Conservation (phyloP, 2,329 filamentous ascomycete genomes). For the Amphichorda felina region DNA sequence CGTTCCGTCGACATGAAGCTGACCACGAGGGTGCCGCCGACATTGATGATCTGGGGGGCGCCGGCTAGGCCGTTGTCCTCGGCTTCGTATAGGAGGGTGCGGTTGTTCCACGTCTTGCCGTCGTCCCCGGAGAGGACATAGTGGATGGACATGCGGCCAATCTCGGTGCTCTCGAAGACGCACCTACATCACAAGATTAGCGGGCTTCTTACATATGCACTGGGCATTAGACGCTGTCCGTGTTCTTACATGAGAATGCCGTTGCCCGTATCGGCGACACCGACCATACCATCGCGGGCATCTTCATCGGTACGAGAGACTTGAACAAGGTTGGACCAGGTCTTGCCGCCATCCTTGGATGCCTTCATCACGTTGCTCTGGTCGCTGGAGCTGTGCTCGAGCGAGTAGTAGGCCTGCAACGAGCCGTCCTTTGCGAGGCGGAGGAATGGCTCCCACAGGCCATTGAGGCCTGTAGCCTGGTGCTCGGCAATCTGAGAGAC, state of each 20-base stretch:
- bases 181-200: too few species aligned
- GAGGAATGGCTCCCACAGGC: conserved; percentile 34
- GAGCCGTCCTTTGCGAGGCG: conserved; percentile 22
- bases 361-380: not conserved
- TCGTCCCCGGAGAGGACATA: conserved; percentile 25
- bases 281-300: not conserved
- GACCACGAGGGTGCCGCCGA: conserved; percentile 26
- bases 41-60: conserved; percentile 28
- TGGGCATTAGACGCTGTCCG: too few species aligned
- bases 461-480: conserved; percentile 12
- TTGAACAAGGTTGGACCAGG: conserved; percentile 8
- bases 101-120: conserved; percentile 25
- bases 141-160: conserved; percentile 19
- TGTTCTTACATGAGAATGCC: not conserved
- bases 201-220: too few species aligned
- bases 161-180: conserved; percentile 28
- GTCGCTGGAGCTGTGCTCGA: not conserved
- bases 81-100: conserved; percentile 23
- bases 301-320: too few species aligned
- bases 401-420: conserved; percentile 27
- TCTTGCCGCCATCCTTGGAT: conserved; percentile 8
- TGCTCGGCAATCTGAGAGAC: conserved; percentile 15
- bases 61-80: conserved; percentile 8
- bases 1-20: conserved; percentile 36
- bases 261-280: conserved; percentile 20